These are phyloP conservation scores for Oryza punctata DNA, from an alignment of 176 grass and related monocot genomes.

Conservation along the genomic window DNA sequence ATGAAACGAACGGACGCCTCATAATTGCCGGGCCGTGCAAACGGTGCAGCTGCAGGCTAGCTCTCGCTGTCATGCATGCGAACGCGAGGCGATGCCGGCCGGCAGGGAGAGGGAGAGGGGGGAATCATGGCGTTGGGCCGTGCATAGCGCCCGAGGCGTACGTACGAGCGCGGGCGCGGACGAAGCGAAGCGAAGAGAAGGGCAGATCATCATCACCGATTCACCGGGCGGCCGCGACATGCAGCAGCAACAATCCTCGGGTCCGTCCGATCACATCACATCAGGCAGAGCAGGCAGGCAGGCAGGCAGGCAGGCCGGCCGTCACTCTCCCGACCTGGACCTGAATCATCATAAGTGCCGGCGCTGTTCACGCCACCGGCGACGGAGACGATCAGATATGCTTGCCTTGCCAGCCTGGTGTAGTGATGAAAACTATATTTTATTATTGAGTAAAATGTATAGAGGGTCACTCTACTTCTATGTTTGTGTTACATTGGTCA, in stretches of 20 bases:
- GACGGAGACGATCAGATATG: slow-evolving; percentile 15
- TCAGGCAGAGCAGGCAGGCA: not conserved
- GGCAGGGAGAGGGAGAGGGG: not conserved
- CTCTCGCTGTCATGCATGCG: not conserved
- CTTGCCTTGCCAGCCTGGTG: not conserved
- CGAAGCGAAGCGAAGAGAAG: not conserved
- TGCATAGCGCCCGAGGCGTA: not conserved
- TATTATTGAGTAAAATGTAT: no score
- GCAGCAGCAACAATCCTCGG: not conserved
- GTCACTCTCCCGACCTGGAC: not conserved
- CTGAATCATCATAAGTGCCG: not conserved
- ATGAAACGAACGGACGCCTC: not conserved
- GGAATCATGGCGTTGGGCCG: slow-evolving; percentile 14
- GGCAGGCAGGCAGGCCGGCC: no score
- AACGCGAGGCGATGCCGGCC: not conserved
- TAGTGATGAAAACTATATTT: no score
- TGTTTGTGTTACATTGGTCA: no score
- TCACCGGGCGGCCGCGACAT: not conserved
- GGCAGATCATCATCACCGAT: slow-evolving; percentile 9
- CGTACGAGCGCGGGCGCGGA: not conserved
- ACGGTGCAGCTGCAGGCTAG: not conserved
- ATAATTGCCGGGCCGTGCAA: not conserved
- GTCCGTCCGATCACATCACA: not conserved
- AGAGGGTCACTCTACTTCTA: no score
- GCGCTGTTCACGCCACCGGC: not conserved